Evolutionary conservation across 2,329 filamentous ascomycete species (phyloP).

Genomic region (Cylindrodendrum hubeiense): DNA sequence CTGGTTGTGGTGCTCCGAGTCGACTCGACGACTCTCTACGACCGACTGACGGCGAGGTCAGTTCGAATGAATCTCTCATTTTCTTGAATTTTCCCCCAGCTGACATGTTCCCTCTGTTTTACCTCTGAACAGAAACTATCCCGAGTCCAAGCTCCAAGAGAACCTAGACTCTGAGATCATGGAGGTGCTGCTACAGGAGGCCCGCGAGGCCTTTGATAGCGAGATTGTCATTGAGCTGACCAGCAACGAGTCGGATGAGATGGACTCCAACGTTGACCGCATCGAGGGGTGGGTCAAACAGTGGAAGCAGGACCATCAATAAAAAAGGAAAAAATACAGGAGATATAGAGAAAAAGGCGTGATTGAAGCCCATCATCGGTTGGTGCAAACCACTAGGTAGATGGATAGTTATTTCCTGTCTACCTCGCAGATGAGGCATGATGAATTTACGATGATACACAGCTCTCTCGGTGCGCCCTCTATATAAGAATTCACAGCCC

Average conservation of each 20-base stretch:
- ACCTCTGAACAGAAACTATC: slow-evolving; percentile 73
- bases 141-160: slow-evolving; percentile 90
- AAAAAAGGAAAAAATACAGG: background rate
- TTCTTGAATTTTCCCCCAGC: background rate
- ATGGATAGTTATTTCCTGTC: background rate
- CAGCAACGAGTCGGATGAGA: slow-evolving; percentile 85
- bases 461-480: background rate
- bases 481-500: background rate
- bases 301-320: slow-evolving; percentile 77
- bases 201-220: slow-evolving; percentile 85
- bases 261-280: slow-evolving; percentile 89
- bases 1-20: slow-evolving; percentile 92
- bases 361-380: background rate
- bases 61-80: slow-evolving; percentile 20
- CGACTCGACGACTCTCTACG: slow-evolving; percentile 84
- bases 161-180: slow-evolving; percentile 99
- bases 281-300: slow-evolving; percentile 84
- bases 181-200: slow-evolving; percentile 92
- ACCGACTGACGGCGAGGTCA: slow-evolving; percentile 81
- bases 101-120: background rate
- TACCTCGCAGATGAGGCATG: background rate
- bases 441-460: background rate
- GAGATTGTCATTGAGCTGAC: slow-evolving; percentile 90
- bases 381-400: background rate
- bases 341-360: background rate